Evolutionary conservation across 2,329 filamentous ascomycete genomes (phyloP), one percentile per base, ranked within the genome.

Genomic region (Rosellinia necatrix): DNA sequence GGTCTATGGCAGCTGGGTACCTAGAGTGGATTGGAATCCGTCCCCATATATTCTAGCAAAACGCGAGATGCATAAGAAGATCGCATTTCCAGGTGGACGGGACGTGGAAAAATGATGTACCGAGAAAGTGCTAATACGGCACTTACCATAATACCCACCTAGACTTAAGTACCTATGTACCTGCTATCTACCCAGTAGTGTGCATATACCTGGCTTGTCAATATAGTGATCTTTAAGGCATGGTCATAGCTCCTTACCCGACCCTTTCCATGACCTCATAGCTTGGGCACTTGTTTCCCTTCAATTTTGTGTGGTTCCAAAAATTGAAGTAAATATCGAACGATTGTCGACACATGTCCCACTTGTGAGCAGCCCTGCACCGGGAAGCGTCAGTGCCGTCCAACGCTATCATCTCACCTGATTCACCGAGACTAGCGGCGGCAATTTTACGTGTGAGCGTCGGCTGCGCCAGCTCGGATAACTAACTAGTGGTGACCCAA

Each of bases 241-340:
- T 53, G 52, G 48, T 49, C 57, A 47, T 53, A 59, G 55, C 52
- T 57, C 25, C 21, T 24, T 59, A 15, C 25, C 37, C 29, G 32
- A n/a, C 32, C 30, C 47, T 24, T 52, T 52, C 50, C 37, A 65
- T 68, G 66, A 68, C 64, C 65, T 68, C 66, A 68, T 63, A 43
- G n/a, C 51, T 37, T 30, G 9, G 41, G 24, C 21, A 52, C 43
- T 9, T 25, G n/a, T 7, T 22, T 21, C 24, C 29, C 40, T 37
- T 22, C 19, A 49, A 54, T 32, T 43, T 43, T 24, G 24, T 46
- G n/a, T 9, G 43, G 32, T 21, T 19, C 27, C 22, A 25, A 29
- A 43, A 50, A 53, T 49, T 63, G 56, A 60, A 53, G 51, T 63
- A 58, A 60, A 58, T 49, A 67, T 67, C 63, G 64, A 63, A 61